phyloP scores from a whole-genome alignment of 768 basidiomycete genomes.

The Lactifluus subvellereus region DNA sequence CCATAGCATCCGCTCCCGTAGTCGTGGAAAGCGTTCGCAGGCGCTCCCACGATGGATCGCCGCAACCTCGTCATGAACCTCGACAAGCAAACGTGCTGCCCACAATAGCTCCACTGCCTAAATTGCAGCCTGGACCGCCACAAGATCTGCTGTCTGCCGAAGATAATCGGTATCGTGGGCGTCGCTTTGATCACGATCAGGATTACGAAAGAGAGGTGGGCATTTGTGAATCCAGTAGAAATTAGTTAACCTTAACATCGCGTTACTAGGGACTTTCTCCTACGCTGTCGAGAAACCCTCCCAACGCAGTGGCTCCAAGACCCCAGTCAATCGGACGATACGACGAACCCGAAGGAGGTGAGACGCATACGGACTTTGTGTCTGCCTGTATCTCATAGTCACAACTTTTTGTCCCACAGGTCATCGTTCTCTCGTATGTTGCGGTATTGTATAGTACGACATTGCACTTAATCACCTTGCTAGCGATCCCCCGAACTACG shows the following conservation, averaged over 20 bases:
- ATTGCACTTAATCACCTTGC: neutral
- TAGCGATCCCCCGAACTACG: slow-evolving; percentile 13
- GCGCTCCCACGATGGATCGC: slow-evolving; percentile 11
- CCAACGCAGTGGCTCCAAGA: slow-evolving; percentile 1
- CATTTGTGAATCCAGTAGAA: neutral
- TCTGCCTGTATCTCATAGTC: neutral
- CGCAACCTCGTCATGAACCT: neutral
- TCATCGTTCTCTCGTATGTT: slow-evolving; percentile 5
- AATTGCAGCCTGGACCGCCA: neutral
- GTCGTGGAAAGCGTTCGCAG: neutral
- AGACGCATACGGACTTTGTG: neutral
- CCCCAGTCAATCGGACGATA: slow-evolving; percentile 3
- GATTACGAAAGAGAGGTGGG: slow-evolving; percentile 6
- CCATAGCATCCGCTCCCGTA: neutral
- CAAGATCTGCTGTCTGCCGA: slow-evolving; percentile 5
- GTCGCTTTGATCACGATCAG: slow-evolving; percentile 4
- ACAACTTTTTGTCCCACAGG: neutral
- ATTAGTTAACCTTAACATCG: neutral
- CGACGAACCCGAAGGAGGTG: slow-evolving; percentile 11
- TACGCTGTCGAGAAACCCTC: neutral
- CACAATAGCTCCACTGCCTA: neutral
- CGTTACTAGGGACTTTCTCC: neutral
- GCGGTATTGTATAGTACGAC: neutral
- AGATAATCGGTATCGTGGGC: slow-evolving; percentile 4
- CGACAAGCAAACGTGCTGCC: neutral